A percentile compares a stretch with the other conserved stretches of the same genome.
These are phyloP conservation scores for Aeschynomene evenia DNA, from an alignment of 306 rosid species.

Conservation along the genomic window DNA sequence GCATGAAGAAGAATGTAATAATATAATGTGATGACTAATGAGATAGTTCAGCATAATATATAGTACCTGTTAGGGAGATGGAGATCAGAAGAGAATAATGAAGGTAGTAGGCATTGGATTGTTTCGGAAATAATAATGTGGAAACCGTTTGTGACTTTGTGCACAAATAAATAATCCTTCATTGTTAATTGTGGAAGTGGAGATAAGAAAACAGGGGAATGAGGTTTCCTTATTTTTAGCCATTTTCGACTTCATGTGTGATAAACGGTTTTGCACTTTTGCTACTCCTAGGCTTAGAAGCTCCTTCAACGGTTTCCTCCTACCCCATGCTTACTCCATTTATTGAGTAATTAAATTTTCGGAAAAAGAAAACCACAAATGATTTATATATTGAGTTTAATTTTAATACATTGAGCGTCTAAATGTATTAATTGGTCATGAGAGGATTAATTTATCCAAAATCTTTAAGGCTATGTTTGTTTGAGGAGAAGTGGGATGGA, in stretches of 20 bases:
- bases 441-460: too few species aligned
- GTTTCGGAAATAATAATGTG: neutral
- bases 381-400: neutral
- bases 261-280: slow-evolving; percentile 35
- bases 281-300: neutral
- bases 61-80: slow-evolving; percentile 40
- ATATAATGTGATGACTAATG: neutral
- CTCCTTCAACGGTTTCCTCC: slow-evolving; percentile 4
- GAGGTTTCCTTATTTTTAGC: slow-evolving; percentile 42
- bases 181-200: neutral
- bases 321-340: neutral
- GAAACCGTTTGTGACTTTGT: slow-evolving; percentile 19
- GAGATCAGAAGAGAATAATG: slow-evolving; percentile 34
- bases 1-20: neutral
- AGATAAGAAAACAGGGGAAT: neutral
- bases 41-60: too few species aligned
- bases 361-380: neutral
- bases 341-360: neutral
- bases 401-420: too few species aligned
- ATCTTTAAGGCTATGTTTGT: too few species aligned
- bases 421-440: too few species aligned
- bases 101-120: slow-evolving; percentile 47
- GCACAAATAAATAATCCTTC: neutral
- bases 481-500: too few species aligned
- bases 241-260: slow-evolving; percentile 13